These are phyloP conservation scores for Eucalyptus tenuipes DNA, from an alignment of 345 rosid genomes.

Conservation along the genomic window DNA sequence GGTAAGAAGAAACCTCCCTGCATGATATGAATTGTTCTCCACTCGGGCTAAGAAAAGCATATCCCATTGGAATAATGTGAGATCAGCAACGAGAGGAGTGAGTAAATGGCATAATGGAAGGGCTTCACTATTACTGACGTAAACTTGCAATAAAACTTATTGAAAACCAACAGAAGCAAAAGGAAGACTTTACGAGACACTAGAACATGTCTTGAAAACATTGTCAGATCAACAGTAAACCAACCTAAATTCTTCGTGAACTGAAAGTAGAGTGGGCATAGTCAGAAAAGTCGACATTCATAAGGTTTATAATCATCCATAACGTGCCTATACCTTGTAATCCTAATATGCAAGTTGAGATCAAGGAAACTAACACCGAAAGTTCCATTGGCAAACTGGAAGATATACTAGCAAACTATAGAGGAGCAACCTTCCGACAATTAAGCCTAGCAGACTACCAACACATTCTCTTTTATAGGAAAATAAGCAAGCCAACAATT, in stretches of 20 bases:
- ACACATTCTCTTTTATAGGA: not conserved
- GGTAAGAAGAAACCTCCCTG: constrained; percentile 51
- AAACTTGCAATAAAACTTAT: not conserved
- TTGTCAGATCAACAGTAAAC: not conserved
- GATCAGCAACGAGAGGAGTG: not conserved
- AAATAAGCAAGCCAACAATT: not conserved
- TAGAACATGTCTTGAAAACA: not conserved
- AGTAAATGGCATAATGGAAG: not conserved
- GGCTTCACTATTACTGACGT: not conserved
- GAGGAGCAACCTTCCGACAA: not conserved
- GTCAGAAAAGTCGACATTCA: not conserved
- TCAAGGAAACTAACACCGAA: not conserved
- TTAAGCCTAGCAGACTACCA: not conserved
- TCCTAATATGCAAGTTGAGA: not conserved
- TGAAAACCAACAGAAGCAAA: not conserved
- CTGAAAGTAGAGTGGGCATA: not conserved
- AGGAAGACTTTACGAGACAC: not conserved
- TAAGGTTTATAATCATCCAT: not conserved
- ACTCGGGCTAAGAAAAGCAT: constrained; percentile 31
- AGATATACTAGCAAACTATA: not conserved
- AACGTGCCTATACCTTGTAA: not conserved
- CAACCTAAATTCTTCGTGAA: not conserved
- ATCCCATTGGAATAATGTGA: not conserved
- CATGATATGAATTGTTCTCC: constrained; percentile 65
- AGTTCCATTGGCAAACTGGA: not conserved